phyloP scores from a whole-genome alignment of 2,329 filamentous ascomycete species.

The Cladophialophora psammophila region DNA sequence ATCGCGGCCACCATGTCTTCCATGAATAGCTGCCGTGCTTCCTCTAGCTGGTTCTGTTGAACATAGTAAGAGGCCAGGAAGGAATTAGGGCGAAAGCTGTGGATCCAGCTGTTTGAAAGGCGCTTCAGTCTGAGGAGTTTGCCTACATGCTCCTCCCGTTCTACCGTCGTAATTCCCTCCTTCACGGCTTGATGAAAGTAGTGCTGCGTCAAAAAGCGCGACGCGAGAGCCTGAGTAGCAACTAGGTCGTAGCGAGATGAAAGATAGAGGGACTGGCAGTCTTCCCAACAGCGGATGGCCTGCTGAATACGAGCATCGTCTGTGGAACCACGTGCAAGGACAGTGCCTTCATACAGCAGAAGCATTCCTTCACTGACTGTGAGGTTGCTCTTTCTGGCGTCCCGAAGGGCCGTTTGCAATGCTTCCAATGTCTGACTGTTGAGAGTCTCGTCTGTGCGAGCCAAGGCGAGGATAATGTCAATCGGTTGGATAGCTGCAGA shows the following conservation, averaged over 20 bases:
- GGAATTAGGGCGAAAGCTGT: background rate
- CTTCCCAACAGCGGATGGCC: background rate
- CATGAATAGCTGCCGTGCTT: background rate
- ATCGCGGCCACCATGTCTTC: slow-evolving; percentile 39
- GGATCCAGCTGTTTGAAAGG: background rate
- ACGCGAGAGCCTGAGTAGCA: background rate
- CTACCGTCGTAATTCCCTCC: background rate
- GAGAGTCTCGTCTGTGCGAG: background rate
- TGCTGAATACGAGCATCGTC: background rate
- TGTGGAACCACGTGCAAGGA: background rate
- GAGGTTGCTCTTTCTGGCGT: background rate
- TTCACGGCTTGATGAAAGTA: background rate
- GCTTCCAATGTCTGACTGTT: background rate
- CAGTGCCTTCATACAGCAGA: background rate
- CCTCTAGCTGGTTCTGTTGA: background rate
- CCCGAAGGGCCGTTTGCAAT: background rate
- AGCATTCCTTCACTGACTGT: background rate
- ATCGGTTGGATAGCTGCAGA: background rate
- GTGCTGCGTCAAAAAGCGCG: background rate
- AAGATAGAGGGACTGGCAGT: background rate
- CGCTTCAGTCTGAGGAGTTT: slow-evolving; percentile 10
- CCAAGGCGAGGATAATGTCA: background rate
- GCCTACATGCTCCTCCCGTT: background rate
- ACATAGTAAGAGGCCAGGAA: background rate
- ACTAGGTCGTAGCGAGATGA: background rate